These are phyloP conservation scores for Phytophthora vignae DNA, from an alignment of 352 stramenopile species.

Conservation along the genomic window DNA sequence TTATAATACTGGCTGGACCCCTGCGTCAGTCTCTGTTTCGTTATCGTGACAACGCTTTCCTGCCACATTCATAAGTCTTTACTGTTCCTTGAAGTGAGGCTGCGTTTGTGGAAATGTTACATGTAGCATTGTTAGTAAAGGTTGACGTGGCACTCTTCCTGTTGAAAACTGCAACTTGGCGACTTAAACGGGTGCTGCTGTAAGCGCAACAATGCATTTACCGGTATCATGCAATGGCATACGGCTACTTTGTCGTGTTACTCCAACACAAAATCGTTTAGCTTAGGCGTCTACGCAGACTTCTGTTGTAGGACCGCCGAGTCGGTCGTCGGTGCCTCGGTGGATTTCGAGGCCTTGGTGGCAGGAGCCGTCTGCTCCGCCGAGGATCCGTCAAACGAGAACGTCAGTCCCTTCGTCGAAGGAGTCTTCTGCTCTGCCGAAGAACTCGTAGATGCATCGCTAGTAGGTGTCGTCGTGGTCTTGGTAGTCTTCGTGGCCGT, in stretches of 20 bases:
- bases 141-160: background rate
- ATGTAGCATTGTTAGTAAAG: background rate
- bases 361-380: conserved; percentile 5
- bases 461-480: conserved; percentile 2
- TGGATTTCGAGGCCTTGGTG: conserved; percentile 5
- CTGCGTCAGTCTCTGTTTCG: too few relatives aligned
- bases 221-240: background rate
- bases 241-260: background rate
- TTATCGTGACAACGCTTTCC: too few relatives aligned
- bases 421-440: conserved; percentile 11
- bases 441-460: conserved; percentile 6
- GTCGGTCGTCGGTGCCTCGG: background rate
- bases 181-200: background rate
- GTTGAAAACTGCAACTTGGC: background rate
- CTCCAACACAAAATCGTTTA: background rate
- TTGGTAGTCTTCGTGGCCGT: conserved; percentile 13
- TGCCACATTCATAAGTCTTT: background rate
- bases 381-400: conserved; percentile 30
- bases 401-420: conserved; percentile 18
- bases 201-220: background rate
- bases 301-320: conserved; percentile 8
- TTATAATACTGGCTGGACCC: too few relatives aligned
- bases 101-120: too few relatives aligned
- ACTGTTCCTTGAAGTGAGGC: background rate
- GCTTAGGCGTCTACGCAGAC: conserved; percentile 3